Conservation (phyloP, 2,329 filamentous ascomycete species). For the Clonostachys rhizophaga region DNA sequence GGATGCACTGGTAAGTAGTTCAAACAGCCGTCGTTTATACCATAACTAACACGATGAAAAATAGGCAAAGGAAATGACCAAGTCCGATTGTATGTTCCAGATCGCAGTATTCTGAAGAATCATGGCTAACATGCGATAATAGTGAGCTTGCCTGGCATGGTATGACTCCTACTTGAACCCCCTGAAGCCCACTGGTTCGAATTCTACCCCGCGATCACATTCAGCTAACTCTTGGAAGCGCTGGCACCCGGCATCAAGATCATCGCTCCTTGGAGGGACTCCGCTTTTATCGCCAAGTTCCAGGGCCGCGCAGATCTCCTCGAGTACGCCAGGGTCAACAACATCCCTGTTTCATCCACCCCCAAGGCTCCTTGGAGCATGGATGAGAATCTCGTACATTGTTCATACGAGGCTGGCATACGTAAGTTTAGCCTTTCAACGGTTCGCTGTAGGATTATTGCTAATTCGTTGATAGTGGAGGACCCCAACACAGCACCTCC, state of each 20-base stretch:
- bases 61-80: slow-evolving; percentile 11
- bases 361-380: slow-evolving; percentile 67
- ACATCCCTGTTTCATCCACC: slow-evolving; percentile 68
- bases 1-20: slow-evolving; percentile 26
- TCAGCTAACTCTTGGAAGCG: too few relatives aligned
- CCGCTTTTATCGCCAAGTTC: not conserved
- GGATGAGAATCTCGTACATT: slow-evolving; percentile 36
- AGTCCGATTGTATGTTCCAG: slow-evolving; percentile 17
- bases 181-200: too few relatives aligned
- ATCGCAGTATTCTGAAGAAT: too few relatives aligned
- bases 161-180: too few relatives aligned
- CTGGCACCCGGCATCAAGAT: slow-evolving; percentile 43
- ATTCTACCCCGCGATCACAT: too few relatives aligned
- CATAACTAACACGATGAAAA: too few relatives aligned
- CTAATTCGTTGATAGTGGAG: slow-evolving; percentile 45
- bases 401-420: slow-evolving; percentile 70
- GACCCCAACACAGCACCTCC: slow-evolving; percentile 52
- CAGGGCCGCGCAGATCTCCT: slow-evolving; percentile 66
- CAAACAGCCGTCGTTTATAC: too few relatives aligned
- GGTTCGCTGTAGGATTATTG: not conserved
- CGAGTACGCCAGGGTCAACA: slow-evolving; percentile 61
- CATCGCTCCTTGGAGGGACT: slow-evolving; percentile 63
- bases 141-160: slow-evolving; percentile 18
- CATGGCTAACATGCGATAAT: too few relatives aligned
- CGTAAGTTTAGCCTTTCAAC: slow-evolving; percentile 37